Evolutionary conservation across 768 basidiomycete genomes (phyloP), one percentile per base, ranked within the genome.

Genomic region (Cubamyces lactineus): DNA sequence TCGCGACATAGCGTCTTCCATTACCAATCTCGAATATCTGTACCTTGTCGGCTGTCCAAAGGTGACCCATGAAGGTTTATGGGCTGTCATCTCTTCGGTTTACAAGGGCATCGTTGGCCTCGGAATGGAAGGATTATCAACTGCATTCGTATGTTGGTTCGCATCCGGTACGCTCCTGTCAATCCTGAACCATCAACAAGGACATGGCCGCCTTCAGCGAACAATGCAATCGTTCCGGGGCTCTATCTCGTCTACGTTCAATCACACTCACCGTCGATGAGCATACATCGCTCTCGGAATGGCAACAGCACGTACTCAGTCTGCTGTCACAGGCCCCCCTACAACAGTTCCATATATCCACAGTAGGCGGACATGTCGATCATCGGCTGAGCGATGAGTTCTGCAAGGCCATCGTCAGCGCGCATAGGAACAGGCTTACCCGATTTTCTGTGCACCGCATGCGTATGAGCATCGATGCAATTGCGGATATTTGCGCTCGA

Each of bases 401-500:
- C 55, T 87, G 86, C 79, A 64, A 64, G 11, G 68, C 73, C 3
- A 71, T 93, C 3, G 76, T 88, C 12, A 42, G 70, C 2, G 69
- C 68, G 9, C 91, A 92, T 57, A 81, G 82, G 0, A 66, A 69
- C 16, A 78, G 80, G 16, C 77, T 94, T 5, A 76, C 69, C 26
- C 76, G 80, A 12, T 82, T 92, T 63, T 86, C 86, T 13, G 79
- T 91, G 2, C 84, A 91, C 67, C 79, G 87, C 26, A 84, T 89
- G 79, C 74, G 78, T 3, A 79, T 91, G 57, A 76, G 77, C 65
- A 69, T 85, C 21, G 72, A 73, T 12, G 77, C 80, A 0, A 75
- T 93, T 34, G 70, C 74, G 19, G 74, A 78, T 28, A 80, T 93
- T 9, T 91, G 89, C 65, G 61, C 66, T 11, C 72, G 77, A 17